Evolutionary conservation across 768 basidiomycete genomes (phyloP), one percentile per base, ranked within the genome.

Genomic region (Ramaria rubella): DNA sequence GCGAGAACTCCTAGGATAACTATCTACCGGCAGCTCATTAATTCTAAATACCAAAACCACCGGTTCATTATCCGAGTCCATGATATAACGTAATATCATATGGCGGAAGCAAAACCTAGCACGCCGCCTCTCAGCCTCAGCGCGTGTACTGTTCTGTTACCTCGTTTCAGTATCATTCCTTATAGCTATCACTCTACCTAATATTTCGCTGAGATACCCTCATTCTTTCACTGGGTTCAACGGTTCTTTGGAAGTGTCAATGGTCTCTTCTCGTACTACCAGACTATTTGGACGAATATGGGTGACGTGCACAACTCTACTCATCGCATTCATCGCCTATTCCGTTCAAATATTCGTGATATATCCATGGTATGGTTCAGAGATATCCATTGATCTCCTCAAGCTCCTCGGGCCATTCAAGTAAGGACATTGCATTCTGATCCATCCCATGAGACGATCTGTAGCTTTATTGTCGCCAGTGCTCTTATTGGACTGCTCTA

Each of bases 321-420:
- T 92, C 33, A 91, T 92, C 43, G 80, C 75, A 51, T 98, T 97
- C 70, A 93, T 97, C 61, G 81, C 90, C 2, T 90, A 91, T 68
- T 86, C 89, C 5, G 83, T 87, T 2, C 95, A 98, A 69, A 79
- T 92, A 63, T 94, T 89, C 71, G 77, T 97, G 58, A 83, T 96
- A 67, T 82, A 82, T 91, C 93, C 92, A 21, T 96, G 91, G 91
- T 95, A 94, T 65, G 90, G 92, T 38, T 70, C 78, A 34, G 84
- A 71, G 49, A 60, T 90, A 60, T 85, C 90, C 14, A 71, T 89
- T 40, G 83, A 93, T 64, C 81, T 95, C 44, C 59, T 95, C 36
- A 72, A 69, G 21, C 77, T 94, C n/a, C 77, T 96, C 21, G 60
- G 82, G 2, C 95, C 95, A 8, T 95, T 95, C 87, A 94, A 95